phyloP scores from a whole-genome alignment of 139 green algal genomes.

The Desmodesmus armatus region DNA sequence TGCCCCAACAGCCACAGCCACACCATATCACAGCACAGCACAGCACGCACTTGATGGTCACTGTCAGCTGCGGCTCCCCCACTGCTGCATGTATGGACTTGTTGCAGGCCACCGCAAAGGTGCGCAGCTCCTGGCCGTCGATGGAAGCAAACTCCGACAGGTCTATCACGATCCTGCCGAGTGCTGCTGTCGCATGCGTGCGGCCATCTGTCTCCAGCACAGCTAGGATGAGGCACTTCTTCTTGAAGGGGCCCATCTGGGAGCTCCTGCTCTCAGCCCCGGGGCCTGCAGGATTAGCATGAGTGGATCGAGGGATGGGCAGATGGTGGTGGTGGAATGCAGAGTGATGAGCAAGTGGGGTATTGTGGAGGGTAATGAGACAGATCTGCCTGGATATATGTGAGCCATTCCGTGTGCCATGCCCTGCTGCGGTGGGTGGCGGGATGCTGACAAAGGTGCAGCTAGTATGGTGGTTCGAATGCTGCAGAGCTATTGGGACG shows the following conservation, averaged over 20 bases:
- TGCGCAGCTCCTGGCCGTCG: constrained; percentile 64
- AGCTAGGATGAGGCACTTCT: constrained; percentile 81
- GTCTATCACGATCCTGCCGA: constrained; percentile 71
- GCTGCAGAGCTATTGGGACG: too few relatives aligned
- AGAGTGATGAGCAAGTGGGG: too few relatives aligned
- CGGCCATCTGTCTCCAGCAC: constrained; percentile 70
- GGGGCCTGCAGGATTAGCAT: background rate
- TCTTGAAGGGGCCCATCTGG: constrained; percentile 72
- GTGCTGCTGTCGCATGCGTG: constrained; percentile 60
- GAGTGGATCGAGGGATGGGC: too few relatives aligned
- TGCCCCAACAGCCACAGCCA: too few relatives aligned
- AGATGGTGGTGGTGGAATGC: too few relatives aligned
- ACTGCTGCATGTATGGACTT: constrained; percentile 68
- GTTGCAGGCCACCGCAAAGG: constrained; percentile 75
- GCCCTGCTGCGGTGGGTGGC: too few relatives aligned
- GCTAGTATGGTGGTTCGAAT: too few relatives aligned
- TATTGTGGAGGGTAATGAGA: too few relatives aligned
- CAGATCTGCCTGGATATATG: too few relatives aligned
- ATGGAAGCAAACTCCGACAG: constrained; percentile 73
- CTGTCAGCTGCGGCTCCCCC: constrained; percentile 69
- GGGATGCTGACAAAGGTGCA: too few relatives aligned
- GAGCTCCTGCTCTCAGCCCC: constrained; percentile 30
- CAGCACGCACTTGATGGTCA: constrained; percentile 74
- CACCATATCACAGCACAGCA: background rate
- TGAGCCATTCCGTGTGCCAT: too few relatives aligned